Percentiles rank a stretch among this genome's conserved stretches.
These are phyloP conservation scores for Draba incana DNA, from an alignment of 345 rosid species.

Conservation along the genomic window DNA sequence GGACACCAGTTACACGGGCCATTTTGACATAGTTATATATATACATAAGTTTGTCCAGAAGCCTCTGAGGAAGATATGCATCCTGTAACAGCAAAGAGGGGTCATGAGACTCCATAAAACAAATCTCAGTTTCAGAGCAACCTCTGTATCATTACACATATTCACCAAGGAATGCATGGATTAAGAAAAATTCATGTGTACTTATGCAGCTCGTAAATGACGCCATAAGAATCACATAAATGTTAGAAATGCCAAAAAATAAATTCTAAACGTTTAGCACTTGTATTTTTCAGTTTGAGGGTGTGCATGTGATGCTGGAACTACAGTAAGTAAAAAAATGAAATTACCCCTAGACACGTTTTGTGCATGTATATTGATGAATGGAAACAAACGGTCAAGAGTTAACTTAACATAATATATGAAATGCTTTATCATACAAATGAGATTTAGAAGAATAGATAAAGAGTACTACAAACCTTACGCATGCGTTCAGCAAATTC, in stretches of 20 bases:
- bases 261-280: constrained; percentile 6
- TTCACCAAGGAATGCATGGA: constrained; percentile 17
- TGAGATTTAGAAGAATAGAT: background rate
- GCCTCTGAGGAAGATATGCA: constrained; percentile 98
- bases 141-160: constrained; percentile 6
- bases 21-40: constrained; percentile 95
- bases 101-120: constrained; percentile 11
- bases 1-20: constrained; percentile 99
- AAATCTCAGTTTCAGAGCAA: constrained; percentile 16
- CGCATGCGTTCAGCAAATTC: constrained; percentile 99
- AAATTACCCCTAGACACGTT: background rate
- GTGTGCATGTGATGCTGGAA: constrained; percentile 21
- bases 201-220: constrained; percentile 11
- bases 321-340: background rate
- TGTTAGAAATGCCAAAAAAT: constrained; percentile 14
- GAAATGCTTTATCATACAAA: constrained; percentile 16
- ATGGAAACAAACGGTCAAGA: constrained; percentile 16
- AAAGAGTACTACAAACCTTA: constrained; percentile 59
- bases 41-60: constrained; percentile 91
- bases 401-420: constrained; percentile 5
- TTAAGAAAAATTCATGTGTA: constrained; percentile 2
- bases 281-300: constrained; percentile 20
- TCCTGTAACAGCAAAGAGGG: constrained; percentile 61
- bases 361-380: constrained; percentile 2
- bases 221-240: constrained; percentile 17